These are phyloP conservation scores for Houttuynia cordata DNA, from an alignment of 164 flowering plant species.

Conservation along the genomic window DNA sequence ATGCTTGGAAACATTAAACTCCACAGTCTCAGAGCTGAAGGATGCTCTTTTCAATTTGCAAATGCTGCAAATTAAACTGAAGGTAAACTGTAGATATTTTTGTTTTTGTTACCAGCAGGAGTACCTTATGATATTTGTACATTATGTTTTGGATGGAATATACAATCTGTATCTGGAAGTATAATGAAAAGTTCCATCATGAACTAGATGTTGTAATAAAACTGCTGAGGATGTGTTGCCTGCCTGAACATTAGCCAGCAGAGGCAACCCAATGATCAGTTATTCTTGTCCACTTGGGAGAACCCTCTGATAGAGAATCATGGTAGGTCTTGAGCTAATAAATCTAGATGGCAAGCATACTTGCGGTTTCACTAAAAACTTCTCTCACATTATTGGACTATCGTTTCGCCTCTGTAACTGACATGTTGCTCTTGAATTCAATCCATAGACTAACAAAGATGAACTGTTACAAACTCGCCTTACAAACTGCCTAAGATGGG, in stretches of 20 bases:
- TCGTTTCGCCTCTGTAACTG: neutral
- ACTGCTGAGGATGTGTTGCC: no score
- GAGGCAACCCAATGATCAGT: neutral
- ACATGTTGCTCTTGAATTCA: slow-evolving; percentile 2
- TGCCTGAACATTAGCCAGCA: neutral
- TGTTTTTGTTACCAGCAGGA: neutral
- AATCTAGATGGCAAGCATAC: neutral
- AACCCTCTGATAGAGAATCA: neutral
- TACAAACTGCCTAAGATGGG: slow-evolving; percentile 46
- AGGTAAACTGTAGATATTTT: slow-evolving; percentile 20
- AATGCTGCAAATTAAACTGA: slow-evolving; percentile 55
- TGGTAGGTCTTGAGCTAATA: neutral
- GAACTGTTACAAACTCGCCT: slow-evolving; percentile 44
- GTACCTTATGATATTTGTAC: neutral
- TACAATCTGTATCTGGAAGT: no score
- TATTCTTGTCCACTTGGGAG: neutral
- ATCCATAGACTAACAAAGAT: slow-evolving; percentile 35
- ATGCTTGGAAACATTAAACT: slow-evolving; percentile 12
- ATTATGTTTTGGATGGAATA: neutral
- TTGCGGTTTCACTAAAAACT: neutral
- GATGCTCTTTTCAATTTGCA: slow-evolving; percentile 37
- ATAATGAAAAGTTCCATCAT: no score
- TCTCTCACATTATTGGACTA: neutral
- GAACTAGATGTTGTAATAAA: no score
- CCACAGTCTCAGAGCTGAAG: slow-evolving; percentile 25